Percentiles rank a stretch among this genome's conserved stretches.
phyloP scores from a whole-genome alignment of 441 rosid genomes.

The Sinapis alba region DNA sequence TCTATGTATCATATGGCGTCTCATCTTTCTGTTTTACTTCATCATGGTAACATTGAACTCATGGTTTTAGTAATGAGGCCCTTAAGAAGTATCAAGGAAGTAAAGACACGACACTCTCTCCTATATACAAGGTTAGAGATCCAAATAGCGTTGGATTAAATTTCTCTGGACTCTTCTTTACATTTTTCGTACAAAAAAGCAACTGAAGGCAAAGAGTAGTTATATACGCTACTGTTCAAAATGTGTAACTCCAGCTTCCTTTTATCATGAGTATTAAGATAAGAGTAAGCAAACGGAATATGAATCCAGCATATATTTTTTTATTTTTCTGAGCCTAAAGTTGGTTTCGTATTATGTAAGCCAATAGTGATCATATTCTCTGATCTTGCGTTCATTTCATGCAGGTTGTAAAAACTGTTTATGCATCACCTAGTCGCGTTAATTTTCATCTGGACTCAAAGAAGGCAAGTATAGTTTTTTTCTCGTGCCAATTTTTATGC shows the following conservation, averaged over 20 bases:
- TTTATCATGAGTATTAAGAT: background rate
- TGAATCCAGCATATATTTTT: constrained; percentile 15
- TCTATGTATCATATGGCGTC: constrained; percentile 4
- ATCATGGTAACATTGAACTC: constrained; percentile 9
- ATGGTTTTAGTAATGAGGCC: constrained; percentile 57
- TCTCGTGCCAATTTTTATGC: background rate
- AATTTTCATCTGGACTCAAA: constrained; percentile 89
- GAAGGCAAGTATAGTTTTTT: constrained; percentile 59
- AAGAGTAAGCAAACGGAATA: constrained; percentile 9
- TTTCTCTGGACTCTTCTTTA: constrained; percentile 5
- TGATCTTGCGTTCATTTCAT: constrained; percentile 32
- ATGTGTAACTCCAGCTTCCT: background rate
- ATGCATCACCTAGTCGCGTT: constrained; percentile 97
- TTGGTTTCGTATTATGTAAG: background rate
- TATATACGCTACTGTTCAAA: background rate
- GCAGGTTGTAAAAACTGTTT: constrained; percentile 92
- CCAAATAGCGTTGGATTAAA: constrained; percentile 22
- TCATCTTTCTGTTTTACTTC: constrained; percentile 22
- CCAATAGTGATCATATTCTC: constrained; percentile 18
- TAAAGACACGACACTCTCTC: constrained; percentile 66
- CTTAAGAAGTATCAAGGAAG: constrained; percentile 76
- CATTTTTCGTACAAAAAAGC: background rate
- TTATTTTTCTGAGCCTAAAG: constrained; percentile 8
- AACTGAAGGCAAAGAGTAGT: constrained; percentile 17
- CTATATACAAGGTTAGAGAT: constrained; percentile 82